phyloP scores from a whole-genome alignment of 2,329 filamentous ascomycete genomes.

The Pyricularia pennisetigena region DNA sequence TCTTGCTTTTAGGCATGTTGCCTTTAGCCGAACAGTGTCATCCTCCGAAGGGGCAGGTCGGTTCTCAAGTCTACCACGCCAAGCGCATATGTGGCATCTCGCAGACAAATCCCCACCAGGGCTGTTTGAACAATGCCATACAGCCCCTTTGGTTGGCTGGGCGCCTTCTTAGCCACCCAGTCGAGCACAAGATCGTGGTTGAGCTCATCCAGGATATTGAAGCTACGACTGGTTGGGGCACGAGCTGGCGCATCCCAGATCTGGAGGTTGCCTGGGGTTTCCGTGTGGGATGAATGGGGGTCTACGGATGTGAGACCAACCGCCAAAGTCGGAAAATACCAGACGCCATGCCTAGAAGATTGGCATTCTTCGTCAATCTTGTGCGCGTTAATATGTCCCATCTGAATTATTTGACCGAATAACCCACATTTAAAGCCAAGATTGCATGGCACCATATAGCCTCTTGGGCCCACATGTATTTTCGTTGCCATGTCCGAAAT shows the following conservation, averaged over 20 bases:
- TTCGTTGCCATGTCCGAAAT: not conserved
- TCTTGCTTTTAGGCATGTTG: conserved; percentile 36
- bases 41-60: conserved; percentile 11
- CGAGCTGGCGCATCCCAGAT: conserved; percentile 41
- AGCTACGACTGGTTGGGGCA: conserved; percentile 40
- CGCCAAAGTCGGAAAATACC: not conserved
- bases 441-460: not conserved
- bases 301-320: not conserved
- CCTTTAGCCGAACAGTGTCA: conserved; percentile 17
- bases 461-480: not conserved
- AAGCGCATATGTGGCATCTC: conserved; percentile 46
- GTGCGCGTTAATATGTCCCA: not conserved
- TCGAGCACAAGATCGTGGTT: conserved; percentile 26
- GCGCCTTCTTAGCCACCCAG: conserved; percentile 38
- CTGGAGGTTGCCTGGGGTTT: conserved; percentile 31
- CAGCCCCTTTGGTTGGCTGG: conserved; percentile 49
- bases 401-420: not conserved
- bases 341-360: not conserved
- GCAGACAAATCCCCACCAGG: conserved; percentile 42
- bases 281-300: not conserved
- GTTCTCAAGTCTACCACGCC: conserved; percentile 43
- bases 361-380: not conserved
- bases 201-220: conserved; percentile 40
- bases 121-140: conserved; percentile 46
- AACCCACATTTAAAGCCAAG: not conserved